Evolutionary conservation across 768 basidiomycete species (phyloP).

Genomic region (Strobilomyces echinocephalus): DNA sequence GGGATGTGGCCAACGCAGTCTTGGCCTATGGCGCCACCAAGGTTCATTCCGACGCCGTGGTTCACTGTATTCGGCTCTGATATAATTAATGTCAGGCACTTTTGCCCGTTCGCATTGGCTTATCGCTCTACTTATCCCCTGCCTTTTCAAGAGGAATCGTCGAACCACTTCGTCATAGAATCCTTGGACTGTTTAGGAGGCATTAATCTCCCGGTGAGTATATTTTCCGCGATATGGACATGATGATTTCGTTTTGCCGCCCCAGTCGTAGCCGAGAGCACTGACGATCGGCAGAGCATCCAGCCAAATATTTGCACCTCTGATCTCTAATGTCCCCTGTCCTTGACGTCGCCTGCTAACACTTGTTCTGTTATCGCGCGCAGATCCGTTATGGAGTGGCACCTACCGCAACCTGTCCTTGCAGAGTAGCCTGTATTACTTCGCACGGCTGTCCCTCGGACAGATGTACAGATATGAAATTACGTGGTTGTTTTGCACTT

Average conservation of each 20-base stretch:
- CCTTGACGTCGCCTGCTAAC: conserved; percentile 10
- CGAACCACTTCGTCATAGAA: conserved; percentile 49
- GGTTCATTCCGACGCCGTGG: conserved; percentile 36
- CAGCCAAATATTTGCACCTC: conserved; percentile 65
- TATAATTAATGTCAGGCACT: conserved; percentile 48
- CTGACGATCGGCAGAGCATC: conserved; percentile 66
- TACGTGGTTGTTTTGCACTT: conserved; percentile 28
- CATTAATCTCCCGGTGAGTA: conserved; percentile 27
- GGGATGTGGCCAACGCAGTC: conserved; percentile 78
- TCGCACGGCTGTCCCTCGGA: conserved; percentile 1
- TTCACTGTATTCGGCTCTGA: neutral
- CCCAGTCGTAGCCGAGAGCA: conserved; percentile 64
- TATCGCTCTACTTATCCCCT: conserved; percentile 70
- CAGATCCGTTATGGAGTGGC: neutral
- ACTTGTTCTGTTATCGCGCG: neutral
- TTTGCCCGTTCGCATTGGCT: conserved; percentile 65
- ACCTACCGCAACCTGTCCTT: neutral
- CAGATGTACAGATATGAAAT: neutral
- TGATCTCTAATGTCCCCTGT: conserved; percentile 33
- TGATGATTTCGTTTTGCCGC: conserved; percentile 69
- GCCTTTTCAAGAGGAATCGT: conserved; percentile 63
- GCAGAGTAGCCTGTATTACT: neutral
- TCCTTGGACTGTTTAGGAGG: conserved; percentile 19
- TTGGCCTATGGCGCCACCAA: conserved; percentile 79
- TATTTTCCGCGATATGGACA: neutral